Percentiles rank a stretch among this genome's conserved stretches.
These are phyloP conservation scores for Vaccinium vitisidaea DNA, from an alignment of 148 eudicot genomes.

Conservation along the genomic window DNA sequence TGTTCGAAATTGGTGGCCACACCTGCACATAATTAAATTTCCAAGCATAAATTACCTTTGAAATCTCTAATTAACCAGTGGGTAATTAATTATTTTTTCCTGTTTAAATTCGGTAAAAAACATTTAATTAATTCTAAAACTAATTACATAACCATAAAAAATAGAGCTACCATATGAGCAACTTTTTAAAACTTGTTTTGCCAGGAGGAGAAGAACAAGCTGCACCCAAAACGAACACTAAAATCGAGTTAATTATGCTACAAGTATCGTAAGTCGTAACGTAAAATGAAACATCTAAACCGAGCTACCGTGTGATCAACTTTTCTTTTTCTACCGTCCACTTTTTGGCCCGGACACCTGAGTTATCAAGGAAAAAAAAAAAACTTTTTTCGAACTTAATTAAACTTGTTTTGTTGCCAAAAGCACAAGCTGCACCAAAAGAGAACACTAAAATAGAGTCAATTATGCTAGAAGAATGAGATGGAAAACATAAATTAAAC, in stretches of 20 bases:
- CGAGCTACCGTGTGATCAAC: neutral
- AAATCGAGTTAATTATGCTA: neutral
- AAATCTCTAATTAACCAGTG: neutral
- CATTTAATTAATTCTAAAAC: neutral
- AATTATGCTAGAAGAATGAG: neutral
- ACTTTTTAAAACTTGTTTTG: neutral
- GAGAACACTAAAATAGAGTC: neutral
- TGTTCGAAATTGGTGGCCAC: constrained; percentile 53
- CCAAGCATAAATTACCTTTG: neutral
- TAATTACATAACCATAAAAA: neutral
- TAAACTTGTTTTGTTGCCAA: neutral
- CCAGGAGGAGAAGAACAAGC: neutral
- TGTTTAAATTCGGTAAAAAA: neutral
- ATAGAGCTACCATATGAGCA: neutral
- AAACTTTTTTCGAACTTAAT: neutral
- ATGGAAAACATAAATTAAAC: neutral
- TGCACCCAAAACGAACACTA: constrained; percentile 2
- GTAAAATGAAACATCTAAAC: neutral
- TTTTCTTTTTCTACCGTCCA: neutral
- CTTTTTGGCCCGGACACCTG: too few relatives aligned
- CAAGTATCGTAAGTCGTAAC: neutral
- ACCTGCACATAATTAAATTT: constrained; percentile 30
- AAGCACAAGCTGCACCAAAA: neutral
- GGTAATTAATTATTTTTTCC: neutral
- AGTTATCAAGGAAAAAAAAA: too few relatives aligned